Base-by-base conservation (phyloP, 2,329 filamentous ascomycete genomes). In the Rhinocladiella similis region DNA sequence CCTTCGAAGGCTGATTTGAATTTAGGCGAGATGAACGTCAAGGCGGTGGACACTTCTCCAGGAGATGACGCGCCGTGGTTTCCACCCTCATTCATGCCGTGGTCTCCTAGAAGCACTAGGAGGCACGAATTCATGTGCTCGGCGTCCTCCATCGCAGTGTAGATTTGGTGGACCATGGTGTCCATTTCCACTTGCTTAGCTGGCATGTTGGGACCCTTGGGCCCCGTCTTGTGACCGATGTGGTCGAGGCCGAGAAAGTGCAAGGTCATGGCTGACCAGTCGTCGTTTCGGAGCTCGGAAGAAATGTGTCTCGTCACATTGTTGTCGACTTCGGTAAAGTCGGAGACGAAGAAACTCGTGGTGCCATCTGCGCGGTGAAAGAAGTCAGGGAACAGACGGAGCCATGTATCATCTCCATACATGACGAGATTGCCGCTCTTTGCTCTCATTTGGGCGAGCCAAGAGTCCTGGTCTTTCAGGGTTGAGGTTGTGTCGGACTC, bases 71-170 rank as follows among this genome's bases (percentile, higher is more conserved):
- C 94, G 27, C 94, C 94, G 70, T 99, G 94, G 65, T 97, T 97
- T 2, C 94, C 94, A 18, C 90, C 94, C 66, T 97, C 93, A 65
- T 97, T 99, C 94, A 99, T 99, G n/a, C 94, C 94, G 69, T 99
- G 94, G 67, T 99, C 95, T 54, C 94, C 94, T 54, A 88, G 91
- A 5, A 99, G 75, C 2, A 99, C 86, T 45, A 99, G 81, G 1
- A 99, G 76, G 0, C 93, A 91, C 3, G 89, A 88, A 29, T 83
- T 69, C 1, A 97, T 83, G 70, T 96, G 88, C 1, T 81, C 69
- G 54, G 89, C 75, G 3, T 80, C 80, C 67, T 88, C 81, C 62
- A 99, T 88, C 5, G 90, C 88, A 12, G 80, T 76, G 68, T 90
- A 97, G 22, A 99, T 87, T 55, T 83, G 76, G 59, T 80, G 78